A percentile compares a stretch with the other conserved stretches of the same genome.
These are phyloP conservation scores for Moricandia arvensis DNA, from an alignment of 345 rosid species.

Conservation along the genomic window DNA sequence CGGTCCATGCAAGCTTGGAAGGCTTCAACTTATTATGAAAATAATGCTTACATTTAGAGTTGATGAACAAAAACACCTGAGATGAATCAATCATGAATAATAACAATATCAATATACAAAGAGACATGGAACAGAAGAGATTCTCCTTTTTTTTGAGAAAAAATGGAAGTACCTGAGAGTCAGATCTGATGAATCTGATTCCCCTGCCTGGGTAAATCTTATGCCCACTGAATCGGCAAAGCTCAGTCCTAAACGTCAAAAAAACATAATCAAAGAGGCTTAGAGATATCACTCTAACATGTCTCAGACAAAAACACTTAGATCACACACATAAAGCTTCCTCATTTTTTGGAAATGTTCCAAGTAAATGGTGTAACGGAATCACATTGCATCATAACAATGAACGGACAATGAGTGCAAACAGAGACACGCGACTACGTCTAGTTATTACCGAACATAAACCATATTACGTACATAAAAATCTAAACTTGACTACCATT, in stretches of 20 bases:
- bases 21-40: slow-evolving; percentile 80
- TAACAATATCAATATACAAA: not conserved
- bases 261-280: not conserved
- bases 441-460: not conserved
- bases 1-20: slow-evolving; percentile 78
- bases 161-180: slow-evolving; percentile 55
- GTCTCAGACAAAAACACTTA: not conserved
- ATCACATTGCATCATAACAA: not conserved
- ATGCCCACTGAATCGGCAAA: slow-evolving; percentile 72
- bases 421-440: not conserved
- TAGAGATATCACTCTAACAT: not conserved
- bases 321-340: not conserved
- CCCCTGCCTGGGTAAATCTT: slow-evolving; percentile 81
- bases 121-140: not conserved
- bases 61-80: slow-evolving; percentile 70
- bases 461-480: not conserved
- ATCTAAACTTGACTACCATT: not conserved
- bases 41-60: slow-evolving; percentile 79
- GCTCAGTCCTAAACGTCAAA: slow-evolving; percentile 53
- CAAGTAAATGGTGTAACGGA: not conserved
- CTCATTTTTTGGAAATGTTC: not conserved
- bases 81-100: not conserved
- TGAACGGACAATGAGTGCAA: not conserved
- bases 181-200: slow-evolving; percentile 64
- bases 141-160: not conserved